Evolutionary conservation across 1,284 basidiomycete genomes (phyloP).

Genomic region (Agroathelia rolfsii): DNA sequence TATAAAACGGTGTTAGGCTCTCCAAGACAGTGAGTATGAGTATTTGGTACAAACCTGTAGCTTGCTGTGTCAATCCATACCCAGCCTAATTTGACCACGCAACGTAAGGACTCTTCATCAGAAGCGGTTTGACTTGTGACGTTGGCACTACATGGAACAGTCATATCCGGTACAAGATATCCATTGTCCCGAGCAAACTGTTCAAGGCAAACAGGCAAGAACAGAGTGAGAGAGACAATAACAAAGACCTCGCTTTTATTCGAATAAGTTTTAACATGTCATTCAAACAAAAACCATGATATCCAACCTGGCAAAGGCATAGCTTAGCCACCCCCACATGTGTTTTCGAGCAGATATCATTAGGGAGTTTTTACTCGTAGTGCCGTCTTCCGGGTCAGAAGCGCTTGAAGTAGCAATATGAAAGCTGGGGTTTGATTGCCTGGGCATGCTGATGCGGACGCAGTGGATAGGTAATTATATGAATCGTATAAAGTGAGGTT

Average conservation of each 20-base stretch:
- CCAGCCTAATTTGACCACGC: constrained; percentile 70
- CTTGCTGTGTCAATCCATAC: constrained; percentile 80
- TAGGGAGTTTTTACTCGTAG: too few relatives aligned
- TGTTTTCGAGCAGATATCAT: too few relatives aligned
- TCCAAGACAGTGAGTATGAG: background rate
- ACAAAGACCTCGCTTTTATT: constrained; percentile 66
- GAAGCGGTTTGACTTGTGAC: constrained; percentile 13
- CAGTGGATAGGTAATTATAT: too few relatives aligned
- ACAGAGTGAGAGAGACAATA: constrained; percentile 70
- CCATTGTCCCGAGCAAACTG: constrained; percentile 81
- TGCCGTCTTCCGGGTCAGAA: too few relatives aligned
- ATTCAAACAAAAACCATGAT: background rate
- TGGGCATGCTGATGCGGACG: too few relatives aligned
- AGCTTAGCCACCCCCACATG: constrained; percentile 64
- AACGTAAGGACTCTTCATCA: constrained; percentile 34
- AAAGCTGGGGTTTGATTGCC: too few relatives aligned
- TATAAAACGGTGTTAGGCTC: constrained; percentile 20
- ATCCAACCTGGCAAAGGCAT: constrained; percentile 64
- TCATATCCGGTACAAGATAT: constrained; percentile 53
- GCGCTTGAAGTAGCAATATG: too few relatives aligned
- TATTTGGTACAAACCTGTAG: constrained; percentile 54
- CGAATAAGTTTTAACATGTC: constrained; percentile 2
- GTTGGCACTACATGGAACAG: constrained; percentile 32
- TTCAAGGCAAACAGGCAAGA: constrained; percentile 73
- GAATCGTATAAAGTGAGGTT: too few relatives aligned